phyloP scores from a whole-genome alignment of 1,284 basidiomycete genomes.

The Leucoagaricus sp. region DNA sequence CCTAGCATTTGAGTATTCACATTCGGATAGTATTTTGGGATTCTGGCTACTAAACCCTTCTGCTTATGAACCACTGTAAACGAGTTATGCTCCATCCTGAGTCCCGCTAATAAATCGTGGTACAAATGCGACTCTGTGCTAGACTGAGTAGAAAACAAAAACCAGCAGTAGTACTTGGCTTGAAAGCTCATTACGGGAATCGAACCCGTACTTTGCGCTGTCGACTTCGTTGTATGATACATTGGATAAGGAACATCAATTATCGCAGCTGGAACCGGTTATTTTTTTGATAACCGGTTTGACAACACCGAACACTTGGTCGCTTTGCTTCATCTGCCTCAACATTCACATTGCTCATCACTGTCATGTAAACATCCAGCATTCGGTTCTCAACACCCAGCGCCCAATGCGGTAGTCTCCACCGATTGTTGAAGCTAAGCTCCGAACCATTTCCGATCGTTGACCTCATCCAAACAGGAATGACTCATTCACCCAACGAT shows the following conservation, averaged over 20 bases:
- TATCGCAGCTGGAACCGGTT: no score
- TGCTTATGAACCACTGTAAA: constrained; percentile 34
- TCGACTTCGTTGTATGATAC: neutral
- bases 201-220: neutral
- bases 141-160: neutral
- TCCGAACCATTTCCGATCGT: no score
- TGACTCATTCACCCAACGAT: constrained; percentile 10
- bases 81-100: neutral
- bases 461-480: neutral
- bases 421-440: no score
- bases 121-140: no score
- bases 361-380: no score
- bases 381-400: no score
- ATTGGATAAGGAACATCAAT: neutral
- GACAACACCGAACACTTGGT: no score
- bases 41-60: constrained; percentile 33
- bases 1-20: neutral
- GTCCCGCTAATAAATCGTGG: no score
- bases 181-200: neutral
- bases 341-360: no score
- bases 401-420: no score
- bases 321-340: no score
- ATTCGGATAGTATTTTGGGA: constrained; percentile 32
- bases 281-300: no score
- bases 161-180: neutral